Percentiles rank a stretch among this genome's conserved stretches.
phyloP scores from a whole-genome alignment of 139 green algal species.

The Cymbomonas tetramitiformis region DNA sequence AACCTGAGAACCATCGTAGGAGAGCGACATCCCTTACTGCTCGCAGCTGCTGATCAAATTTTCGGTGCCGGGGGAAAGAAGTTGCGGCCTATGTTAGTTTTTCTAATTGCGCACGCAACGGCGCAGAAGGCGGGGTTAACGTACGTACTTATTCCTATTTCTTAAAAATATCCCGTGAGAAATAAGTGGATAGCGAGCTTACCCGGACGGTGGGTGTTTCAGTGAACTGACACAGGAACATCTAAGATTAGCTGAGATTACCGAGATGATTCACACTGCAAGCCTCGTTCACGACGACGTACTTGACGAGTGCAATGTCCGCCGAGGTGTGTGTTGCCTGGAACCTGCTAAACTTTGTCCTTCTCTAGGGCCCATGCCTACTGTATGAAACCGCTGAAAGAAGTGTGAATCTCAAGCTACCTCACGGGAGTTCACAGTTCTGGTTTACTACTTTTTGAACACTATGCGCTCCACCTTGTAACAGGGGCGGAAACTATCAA shows the following conservation, averaged over 20 bases:
- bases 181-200: too few relatives aligned
- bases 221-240: constrained; percentile 79
- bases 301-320: constrained; percentile 76
- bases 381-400: too few relatives aligned
- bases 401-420: too few relatives aligned
- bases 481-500: constrained; percentile 84
- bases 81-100: constrained; percentile 71
- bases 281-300: constrained; percentile 96
- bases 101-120: constrained; percentile 74
- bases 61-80: constrained; percentile 90
- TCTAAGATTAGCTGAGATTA: constrained; percentile 82
- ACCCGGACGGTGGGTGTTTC: too few relatives aligned
- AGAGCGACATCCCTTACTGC: constrained; percentile 75
- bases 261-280: constrained; percentile 98
- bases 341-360: too few relatives aligned
- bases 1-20: constrained; percentile 80
- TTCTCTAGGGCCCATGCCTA: too few relatives aligned
- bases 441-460: neutral
- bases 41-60: constrained; percentile 92
- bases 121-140: constrained; percentile 17
- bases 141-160: neutral
- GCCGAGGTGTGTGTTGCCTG: too few relatives aligned
- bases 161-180: neutral
- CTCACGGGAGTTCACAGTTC: too few relatives aligned
- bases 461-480: neutral